Conservation (phyloP, 306 rosid genomes). For the Prunus mongolica region DNA sequence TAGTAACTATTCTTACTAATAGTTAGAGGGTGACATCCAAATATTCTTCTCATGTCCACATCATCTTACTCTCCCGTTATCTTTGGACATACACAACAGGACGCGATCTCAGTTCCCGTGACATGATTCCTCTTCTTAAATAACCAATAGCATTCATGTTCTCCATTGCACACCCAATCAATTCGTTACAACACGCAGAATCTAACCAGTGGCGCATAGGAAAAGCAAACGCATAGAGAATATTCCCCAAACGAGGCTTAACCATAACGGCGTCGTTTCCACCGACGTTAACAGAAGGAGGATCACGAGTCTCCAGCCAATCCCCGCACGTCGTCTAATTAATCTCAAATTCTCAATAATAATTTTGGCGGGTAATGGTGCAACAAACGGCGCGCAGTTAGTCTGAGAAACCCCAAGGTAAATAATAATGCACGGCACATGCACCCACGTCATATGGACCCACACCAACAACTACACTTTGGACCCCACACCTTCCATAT, state of each 20-base stretch:
- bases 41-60: no score
- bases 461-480: background rate
- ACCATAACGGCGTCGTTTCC: constrained; percentile 16
- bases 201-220: background rate
- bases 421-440: constrained; percentile 19
- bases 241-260: background rate
- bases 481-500: constrained; percentile 18
- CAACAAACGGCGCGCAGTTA: background rate
- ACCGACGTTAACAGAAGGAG: constrained; percentile 45
- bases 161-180: background rate
- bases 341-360: background rate
- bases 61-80: no score
- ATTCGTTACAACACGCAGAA: background rate
- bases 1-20: no score
- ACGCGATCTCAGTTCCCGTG: background rate
- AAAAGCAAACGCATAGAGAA: background rate
- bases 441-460: constrained; percentile 47
- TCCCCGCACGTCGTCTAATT: background rate
- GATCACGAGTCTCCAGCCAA: constrained; percentile 1
- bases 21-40: no score
- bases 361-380: background rate
- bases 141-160: background rate
- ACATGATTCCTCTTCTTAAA: background rate
- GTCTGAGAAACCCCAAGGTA: background rate
- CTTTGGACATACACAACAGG: background rate